A percentile compares a stretch with the other conserved stretches of the same genome.
phyloP scores from a whole-genome alignment of 176 grass and related monocot genomes.

The Cenchrus fungigraminus region DNA sequence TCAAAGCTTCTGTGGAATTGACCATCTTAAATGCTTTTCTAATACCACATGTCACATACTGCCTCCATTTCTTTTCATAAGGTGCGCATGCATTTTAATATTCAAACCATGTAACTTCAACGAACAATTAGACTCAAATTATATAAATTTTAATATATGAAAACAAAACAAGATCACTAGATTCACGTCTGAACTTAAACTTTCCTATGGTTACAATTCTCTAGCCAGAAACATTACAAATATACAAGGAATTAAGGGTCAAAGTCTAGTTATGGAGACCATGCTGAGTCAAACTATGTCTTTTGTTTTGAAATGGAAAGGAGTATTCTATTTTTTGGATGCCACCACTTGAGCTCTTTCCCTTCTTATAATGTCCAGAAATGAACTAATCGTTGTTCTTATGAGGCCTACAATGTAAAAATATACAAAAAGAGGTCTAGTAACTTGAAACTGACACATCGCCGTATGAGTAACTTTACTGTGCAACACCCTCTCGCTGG shows the following conservation, averaged over 20 bases:
- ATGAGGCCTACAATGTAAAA: neutral
- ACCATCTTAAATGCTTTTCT: slow-evolving; percentile 26
- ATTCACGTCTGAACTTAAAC: no score
- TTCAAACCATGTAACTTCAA: no score
- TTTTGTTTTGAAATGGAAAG: no score
- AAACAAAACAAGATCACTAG: no score
- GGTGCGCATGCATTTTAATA: no score
- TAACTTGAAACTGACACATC: neutral
- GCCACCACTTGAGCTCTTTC: neutral
- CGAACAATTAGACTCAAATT: no score
- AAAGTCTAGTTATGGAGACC: neutral
- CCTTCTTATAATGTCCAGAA: slow-evolving; percentile 19
- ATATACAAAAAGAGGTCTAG: neutral
- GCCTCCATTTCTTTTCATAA: neutral
- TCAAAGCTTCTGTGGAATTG: neutral
- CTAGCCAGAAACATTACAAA: no score
- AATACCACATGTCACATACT: neutral
- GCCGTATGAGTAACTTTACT: slow-evolving; percentile 24
- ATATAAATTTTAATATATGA: no score
- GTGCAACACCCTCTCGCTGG: neutral
- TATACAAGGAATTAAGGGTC: no score
- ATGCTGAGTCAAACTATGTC: no score
- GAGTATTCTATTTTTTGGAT: no score
- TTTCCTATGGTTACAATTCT: no score
- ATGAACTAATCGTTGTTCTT: slow-evolving; percentile 4